Conservation (phyloP, 768 basidiomycete genomes). For the Auriscalpium vulgare region DNA sequence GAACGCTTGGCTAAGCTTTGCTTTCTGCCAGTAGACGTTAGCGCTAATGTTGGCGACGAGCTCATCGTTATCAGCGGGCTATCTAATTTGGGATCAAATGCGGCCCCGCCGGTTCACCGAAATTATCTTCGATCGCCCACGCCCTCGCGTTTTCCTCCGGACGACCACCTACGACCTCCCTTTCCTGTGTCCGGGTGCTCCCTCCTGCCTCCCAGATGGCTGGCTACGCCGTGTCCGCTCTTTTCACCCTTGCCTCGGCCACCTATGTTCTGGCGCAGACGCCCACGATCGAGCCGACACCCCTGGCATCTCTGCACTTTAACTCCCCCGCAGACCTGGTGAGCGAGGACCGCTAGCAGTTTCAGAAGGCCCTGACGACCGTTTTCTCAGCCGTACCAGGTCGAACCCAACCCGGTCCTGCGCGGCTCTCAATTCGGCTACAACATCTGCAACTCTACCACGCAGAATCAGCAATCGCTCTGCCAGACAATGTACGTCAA, state of each 20-base stretch:
- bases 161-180: neutral
- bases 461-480: slow-evolving; percentile 48
- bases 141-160: neutral
- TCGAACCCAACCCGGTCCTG: slow-evolving; percentile 30
- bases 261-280: slow-evolving; percentile 19
- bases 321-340: slow-evolving; percentile 10
- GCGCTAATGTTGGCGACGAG: too few species aligned
- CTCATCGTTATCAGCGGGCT: too few species aligned
- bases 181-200: slow-evolving; percentile 2
- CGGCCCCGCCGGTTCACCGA: neutral
- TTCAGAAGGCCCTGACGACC: too few species aligned
- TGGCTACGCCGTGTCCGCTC: slow-evolving; percentile 27
- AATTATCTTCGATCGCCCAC: neutral
- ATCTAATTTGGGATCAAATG: neutral
- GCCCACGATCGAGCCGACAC: slow-evolving; percentile 15
- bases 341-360: too few species aligned
- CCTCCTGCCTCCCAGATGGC: slow-evolving; percentile 20
- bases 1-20: too few species aligned
- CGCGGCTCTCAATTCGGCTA: slow-evolving; percentile 60
- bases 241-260: slow-evolving; percentile 23
- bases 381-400: slow-evolving; percentile 40
- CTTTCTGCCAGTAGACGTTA: too few species aligned
- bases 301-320: slow-evolving; percentile 22
- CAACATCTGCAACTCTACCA: slow-evolving; percentile 62
- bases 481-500: slow-evolving; percentile 71